A percentile compares a stretch with the other conserved stretches of the same genome.
Conservation (phyloP, 1,139 yeast genomes). For the Hansenula lynferdii region DNA sequence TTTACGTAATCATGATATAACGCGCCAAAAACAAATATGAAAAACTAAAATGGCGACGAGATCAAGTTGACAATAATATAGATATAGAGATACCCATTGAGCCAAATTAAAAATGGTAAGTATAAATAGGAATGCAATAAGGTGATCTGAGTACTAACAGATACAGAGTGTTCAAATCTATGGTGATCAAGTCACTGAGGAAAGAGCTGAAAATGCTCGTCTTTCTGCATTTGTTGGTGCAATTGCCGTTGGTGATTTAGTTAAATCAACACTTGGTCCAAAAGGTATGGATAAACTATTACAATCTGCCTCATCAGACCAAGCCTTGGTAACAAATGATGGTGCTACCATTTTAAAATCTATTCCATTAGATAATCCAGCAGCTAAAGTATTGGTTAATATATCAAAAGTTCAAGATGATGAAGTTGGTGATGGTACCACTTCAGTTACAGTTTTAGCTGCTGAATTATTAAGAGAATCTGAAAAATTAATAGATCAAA, state of each 20-base stretch:
- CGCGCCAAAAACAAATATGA: background rate
- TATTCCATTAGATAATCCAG: conserved; percentile 95
- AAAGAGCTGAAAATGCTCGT: conserved; percentile 97
- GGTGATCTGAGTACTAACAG: conserved; percentile 4
- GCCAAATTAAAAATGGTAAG: conserved; percentile 10
- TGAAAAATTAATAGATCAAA: conserved; percentile 85
- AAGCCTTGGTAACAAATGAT: conserved; percentile 86
- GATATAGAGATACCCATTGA: too few relatives aligned
- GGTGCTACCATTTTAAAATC: conserved; percentile 96
- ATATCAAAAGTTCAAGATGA: conserved; percentile 97
- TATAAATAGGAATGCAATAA: background rate
- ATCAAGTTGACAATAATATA: background rate
- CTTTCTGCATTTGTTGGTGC: conserved; percentile 97
- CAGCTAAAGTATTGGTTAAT: conserved; percentile 95
- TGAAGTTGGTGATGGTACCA: conserved; percentile 98
- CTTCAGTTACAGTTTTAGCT: conserved; percentile 92
- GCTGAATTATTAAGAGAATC: conserved; percentile 95
- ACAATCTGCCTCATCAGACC: conserved; percentile 79
- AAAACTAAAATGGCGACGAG: conserved; percentile 2
- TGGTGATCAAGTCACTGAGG: conserved; percentile 97
- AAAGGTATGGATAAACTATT: conserved; percentile 97
- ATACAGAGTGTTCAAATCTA: conserved; percentile 68
- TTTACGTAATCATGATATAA: too few relatives aligned
- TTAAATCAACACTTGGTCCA: conserved; percentile 94
- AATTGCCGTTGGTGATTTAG: conserved; percentile 96